Conservation (phyloP, 768 basidiomycete genomes). For the Boletus subparvulus region DNA sequence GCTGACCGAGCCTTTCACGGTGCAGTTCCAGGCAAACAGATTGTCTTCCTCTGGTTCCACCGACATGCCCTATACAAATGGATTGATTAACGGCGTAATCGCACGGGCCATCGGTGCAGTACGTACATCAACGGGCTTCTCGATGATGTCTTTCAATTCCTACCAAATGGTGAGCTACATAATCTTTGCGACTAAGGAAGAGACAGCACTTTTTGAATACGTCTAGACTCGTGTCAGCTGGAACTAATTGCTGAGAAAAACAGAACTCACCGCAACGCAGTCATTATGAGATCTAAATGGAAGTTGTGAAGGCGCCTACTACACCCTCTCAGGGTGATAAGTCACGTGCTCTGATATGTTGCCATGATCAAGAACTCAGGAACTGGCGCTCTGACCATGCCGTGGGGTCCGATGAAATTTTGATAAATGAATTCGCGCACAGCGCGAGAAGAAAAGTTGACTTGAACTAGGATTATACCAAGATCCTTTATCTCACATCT, state of each 20-base stretch:
- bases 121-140: constrained; percentile 64
- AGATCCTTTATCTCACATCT: too few relatives aligned
- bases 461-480: too few relatives aligned
- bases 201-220: constrained; percentile 67
- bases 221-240: constrained; percentile 43
- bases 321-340: not conserved
- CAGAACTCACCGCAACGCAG: constrained; percentile 37
- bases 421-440: too few relatives aligned
- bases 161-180: constrained; percentile 29
- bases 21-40: constrained; percentile 74
- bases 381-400: too few relatives aligned
- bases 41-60: constrained; percentile 70
- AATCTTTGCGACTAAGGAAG: constrained; percentile 1
- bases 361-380: too few relatives aligned
- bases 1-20: constrained; percentile 71
- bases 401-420: too few relatives aligned
- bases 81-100: constrained; percentile 8
- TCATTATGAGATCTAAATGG: constrained; percentile 28
- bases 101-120: constrained; percentile 11
- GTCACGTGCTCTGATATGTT: constrained; percentile 16
- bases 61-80: constrained; percentile 51
- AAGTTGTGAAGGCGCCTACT: too few relatives aligned
- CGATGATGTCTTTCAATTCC: constrained; percentile 66
- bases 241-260: not conserved
- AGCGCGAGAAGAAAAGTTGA: too few relatives aligned